Evolutionary conservation across 1,139 yeast species (phyloP), one percentile per base, ranked within the genome.

Genomic region (Yarrowia galli): DNA sequence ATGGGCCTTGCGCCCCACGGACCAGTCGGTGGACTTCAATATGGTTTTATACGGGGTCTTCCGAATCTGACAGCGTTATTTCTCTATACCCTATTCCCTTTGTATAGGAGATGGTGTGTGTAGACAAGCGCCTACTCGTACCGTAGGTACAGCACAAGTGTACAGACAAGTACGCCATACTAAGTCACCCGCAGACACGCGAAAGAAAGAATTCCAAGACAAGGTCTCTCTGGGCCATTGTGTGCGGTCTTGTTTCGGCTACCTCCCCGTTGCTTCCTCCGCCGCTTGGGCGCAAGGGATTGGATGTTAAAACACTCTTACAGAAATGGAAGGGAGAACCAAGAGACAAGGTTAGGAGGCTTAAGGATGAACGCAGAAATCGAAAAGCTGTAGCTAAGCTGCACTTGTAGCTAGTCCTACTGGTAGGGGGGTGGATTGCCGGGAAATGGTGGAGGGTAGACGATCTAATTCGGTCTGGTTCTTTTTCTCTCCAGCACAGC

Each of bases 211-310:
- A 28, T 23, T 46, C 16, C 28, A 23, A 22, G 49, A 45, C 28
- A 49, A 32, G 22, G 42, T 51, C 23, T 49, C 16, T 7, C 16
- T 18, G n/a, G 8, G 10, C 32, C 51, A 25, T 8, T 32, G 36
- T 42, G 18, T 46, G 46, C 61, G 61, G 46, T 18, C 36, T 42
- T 23, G 22, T 23, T 40, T 42, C 45, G 63, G 48, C 25, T 7
- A 54, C 32, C 46, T 42, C 40, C 65, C 40, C 49, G 38, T 28
- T 15, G 51, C 51, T 43, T 43, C 42, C 38, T 58, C 38, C 38
- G 65, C 65, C 22, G 51, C 32, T 53, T 22, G 43, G 60, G 60
- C 60, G 60, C 60, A 53, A 53, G 60, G 60, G 60, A 45, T 43
- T 48, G 63, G 48, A 25, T 28, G 49, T 58, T 28, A 42, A 25